phyloP scores from a whole-genome alignment of 1,284 basidiomycete species.

The Leccinum fuscescens region DNA sequence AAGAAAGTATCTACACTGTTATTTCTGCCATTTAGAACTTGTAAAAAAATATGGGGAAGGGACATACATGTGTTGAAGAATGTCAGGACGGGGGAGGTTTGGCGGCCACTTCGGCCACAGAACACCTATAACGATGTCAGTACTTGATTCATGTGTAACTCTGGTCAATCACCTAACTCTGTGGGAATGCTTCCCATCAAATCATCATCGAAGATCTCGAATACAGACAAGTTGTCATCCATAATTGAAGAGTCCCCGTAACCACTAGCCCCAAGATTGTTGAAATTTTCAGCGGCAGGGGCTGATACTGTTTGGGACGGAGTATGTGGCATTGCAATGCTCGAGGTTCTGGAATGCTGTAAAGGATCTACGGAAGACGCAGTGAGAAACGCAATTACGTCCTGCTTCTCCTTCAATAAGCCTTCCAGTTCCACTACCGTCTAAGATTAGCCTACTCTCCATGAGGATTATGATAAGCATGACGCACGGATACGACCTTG shows the following conservation, averaged over 20 bases:
- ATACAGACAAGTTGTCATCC: background rate
- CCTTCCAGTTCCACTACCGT: slow-evolving; percentile 61
- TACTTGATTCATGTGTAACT: background rate
- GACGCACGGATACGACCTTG: slow-evolving; percentile 66
- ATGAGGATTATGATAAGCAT: background rate
- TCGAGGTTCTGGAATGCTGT: background rate
- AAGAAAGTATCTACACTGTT: slow-evolving; percentile 71
- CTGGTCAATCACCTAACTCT: slow-evolving; percentile 7
- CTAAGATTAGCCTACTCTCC: background rate
- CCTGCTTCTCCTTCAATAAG: slow-evolving; percentile 40
- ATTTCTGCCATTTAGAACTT: background rate
- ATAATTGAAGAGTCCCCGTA: background rate
- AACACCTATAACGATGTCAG: slow-evolving; percentile 12
- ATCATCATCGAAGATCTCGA: background rate
- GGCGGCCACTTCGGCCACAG: slow-evolving; percentile 63
- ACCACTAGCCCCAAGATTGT: background rate
- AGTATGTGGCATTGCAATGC: background rate
- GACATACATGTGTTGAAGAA: slow-evolving; percentile 65
- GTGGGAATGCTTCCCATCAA: background rate
- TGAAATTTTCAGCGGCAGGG: background rate
- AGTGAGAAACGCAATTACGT: slow-evolving; percentile 10
- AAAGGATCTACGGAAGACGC: slow-evolving; percentile 8
- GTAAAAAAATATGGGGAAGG: background rate
- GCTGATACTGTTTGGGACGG: background rate
- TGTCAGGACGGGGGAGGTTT: slow-evolving; percentile 55